These are phyloP conservation scores for Aspergillus glaucus DNA, from an alignment of 2,329 filamentous ascomycete genomes.

Conservation along the genomic window DNA sequence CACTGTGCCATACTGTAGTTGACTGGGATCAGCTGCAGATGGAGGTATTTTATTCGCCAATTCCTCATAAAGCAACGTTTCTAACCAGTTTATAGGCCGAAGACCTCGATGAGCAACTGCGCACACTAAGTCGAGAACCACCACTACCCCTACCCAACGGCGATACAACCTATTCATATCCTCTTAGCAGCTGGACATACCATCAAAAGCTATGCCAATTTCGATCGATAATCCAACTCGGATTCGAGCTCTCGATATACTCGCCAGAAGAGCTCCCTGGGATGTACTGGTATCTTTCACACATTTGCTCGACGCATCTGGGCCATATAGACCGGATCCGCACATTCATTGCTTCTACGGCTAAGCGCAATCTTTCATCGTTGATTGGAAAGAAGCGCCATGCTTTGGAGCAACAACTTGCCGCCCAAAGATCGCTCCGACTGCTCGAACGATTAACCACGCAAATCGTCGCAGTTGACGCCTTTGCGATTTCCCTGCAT, in stretches of 20 bases:
- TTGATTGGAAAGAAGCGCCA: conserved; percentile 10
- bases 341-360: conserved; percentile 49
- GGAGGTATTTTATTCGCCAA: conserved; percentile 48
- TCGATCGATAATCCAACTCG: conserved; percentile 80
- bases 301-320: conserved; percentile 61
- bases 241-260: conserved; percentile 91
- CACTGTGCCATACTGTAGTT: conserved; percentile 73
- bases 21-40: conserved; percentile 80
- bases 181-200: conserved; percentile 82
- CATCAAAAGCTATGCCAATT: conserved; percentile 85
- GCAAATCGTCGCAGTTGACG: conserved; percentile 57
- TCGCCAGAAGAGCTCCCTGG: conserved; percentile 73
- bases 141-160: conserved; percentile 49
- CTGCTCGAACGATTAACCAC: conserved; percentile 57
- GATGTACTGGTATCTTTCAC: conserved; percentile 88
- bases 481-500: conserved; percentile 47
- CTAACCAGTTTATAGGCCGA: conserved; percentile 44
- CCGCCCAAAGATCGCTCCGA: conserved; percentile 36
- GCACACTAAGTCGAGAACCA: conserved; percentile 55
- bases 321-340: conserved; percentile 69
- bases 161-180: conserved; percentile 59
- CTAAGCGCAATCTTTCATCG: conserved; percentile 19
- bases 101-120: conserved; percentile 64
- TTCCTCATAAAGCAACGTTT: background rate
- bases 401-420: conserved; percentile 21